These are phyloP conservation scores for Musa schizocarpa DNA, from an alignment of 176 grass and related monocot species.

Conservation along the genomic window DNA sequence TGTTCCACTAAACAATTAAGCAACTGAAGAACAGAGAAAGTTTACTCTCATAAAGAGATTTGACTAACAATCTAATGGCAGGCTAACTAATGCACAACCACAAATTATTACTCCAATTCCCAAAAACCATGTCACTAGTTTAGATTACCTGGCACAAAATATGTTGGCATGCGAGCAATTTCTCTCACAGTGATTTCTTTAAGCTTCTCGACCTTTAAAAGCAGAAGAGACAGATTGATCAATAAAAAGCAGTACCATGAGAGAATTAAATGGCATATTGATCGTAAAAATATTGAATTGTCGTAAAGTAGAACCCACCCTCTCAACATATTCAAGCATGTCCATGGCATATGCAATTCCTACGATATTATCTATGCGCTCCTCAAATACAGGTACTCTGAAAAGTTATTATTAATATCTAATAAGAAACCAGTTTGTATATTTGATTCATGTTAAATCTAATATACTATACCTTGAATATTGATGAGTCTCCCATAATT, in stretches of 20 bases:
- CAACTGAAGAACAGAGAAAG: background rate
- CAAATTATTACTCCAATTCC: background rate
- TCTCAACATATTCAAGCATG: conserved; percentile 93
- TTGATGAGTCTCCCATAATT: conserved; percentile 88
- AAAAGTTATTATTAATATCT: conserved; percentile 29
- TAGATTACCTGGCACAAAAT: conserved; percentile 84
- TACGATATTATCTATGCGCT: conserved; percentile 98
- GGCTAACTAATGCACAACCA: background rate
- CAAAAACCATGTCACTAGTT: background rate
- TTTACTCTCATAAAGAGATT: background rate
- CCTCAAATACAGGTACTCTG: conserved; percentile 97
- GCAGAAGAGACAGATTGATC: conserved; percentile 20
- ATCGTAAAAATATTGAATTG: background rate
- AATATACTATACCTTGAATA: conserved; percentile 69
- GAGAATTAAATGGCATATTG: background rate
- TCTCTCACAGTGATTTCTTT: conserved; percentile 78
- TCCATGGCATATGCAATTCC: conserved; percentile 99
- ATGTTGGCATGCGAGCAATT: conserved; percentile 79
- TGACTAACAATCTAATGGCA: background rate
- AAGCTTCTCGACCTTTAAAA: conserved; percentile 84
- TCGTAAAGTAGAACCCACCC: conserved; percentile 35
- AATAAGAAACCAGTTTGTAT: conserved; percentile 14
- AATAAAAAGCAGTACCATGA: background rate
- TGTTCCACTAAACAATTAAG: background rate
- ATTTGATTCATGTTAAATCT: conserved; percentile 3